Evolutionary conservation across 2,329 filamentous ascomycete genomes (phyloP).

Genomic region (Rutstroemia sp.): DNA sequence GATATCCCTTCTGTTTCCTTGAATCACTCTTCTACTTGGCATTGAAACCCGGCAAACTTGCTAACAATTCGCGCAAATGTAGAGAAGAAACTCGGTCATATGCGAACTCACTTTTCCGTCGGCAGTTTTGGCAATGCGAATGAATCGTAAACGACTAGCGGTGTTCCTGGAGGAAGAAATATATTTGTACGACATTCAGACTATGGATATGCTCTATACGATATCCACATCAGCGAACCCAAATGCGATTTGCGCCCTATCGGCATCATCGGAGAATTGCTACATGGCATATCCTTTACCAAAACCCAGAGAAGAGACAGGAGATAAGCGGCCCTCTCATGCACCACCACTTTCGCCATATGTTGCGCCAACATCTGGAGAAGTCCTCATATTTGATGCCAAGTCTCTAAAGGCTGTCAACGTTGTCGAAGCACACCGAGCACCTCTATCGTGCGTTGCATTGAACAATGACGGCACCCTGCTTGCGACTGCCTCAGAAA

Average conservation of each 20-base stretch:
- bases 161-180: constrained; percentile 94
- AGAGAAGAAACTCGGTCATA: constrained; percentile 67
- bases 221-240: constrained; percentile 94
- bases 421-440: constrained; percentile 89
- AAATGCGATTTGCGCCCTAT: constrained; percentile 82
- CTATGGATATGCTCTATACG: constrained; percentile 90
- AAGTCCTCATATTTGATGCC: constrained; percentile 89
- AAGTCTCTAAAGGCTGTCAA: constrained; percentile 86
- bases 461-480: constrained; percentile 89
- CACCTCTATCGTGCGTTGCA: constrained; percentile 82
- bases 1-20: not conserved
- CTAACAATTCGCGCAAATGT: constrained; percentile 8
- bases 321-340: constrained; percentile 61
- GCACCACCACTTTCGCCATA: constrained; percentile 75
- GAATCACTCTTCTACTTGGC: not conserved
- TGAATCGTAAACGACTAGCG: constrained; percentile 90
- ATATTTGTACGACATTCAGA: constrained; percentile 97
- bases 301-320: constrained; percentile 55
- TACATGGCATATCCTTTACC: constrained; percentile 92
- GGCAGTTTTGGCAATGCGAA: constrained; percentile 85
- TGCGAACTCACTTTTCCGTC: constrained; percentile 98
- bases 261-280: constrained; percentile 90
- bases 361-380: constrained; percentile 77
- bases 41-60: not conserved
- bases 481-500: constrained; percentile 91